Conservation (phyloP, 495 filamentous ascomycete genomes). For the Apodospora peruviana region DNA sequence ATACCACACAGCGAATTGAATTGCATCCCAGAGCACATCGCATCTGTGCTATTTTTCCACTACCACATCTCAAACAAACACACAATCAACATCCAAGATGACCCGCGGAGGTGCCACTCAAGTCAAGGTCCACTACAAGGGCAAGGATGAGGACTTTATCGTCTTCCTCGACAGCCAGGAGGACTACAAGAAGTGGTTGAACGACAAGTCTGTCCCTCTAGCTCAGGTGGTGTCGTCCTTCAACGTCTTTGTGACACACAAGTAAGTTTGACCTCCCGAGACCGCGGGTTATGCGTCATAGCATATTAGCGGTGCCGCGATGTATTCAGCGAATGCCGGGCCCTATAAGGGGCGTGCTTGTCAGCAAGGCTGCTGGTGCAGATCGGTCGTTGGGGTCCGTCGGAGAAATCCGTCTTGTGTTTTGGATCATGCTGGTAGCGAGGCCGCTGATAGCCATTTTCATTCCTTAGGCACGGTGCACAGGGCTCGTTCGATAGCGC, state of each 20-base stretch:
- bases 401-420: no score
- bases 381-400: no score
- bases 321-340: no score
- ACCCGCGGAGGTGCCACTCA: slow-evolving; percentile 68
- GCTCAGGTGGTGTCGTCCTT: slow-evolving; percentile 81
- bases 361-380: no score
- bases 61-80: not conserved
- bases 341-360: no score
- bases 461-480: slow-evolving; percentile 64
- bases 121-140: slow-evolving; percentile 87
- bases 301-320: no score
- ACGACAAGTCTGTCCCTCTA: slow-evolving; percentile 71
- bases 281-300: no score
- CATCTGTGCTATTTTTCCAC: not conserved
- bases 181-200: slow-evolving; percentile 73
- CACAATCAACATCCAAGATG: slow-evolving; percentile 51
- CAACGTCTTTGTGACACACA: slow-evolving; percentile 87
- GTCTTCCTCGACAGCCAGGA: slow-evolving; percentile 76
- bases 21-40: not conserved
- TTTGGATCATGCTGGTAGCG: no score
- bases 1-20: no score
- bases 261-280: slow-evolving; percentile 67
- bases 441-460: not conserved
- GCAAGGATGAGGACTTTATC: slow-evolving; percentile 81
- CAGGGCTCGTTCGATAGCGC: slow-evolving; percentile 75